A percentile compares a stretch with the other conserved stretches of the same genome.
These are phyloP conservation scores for Trifolium repens DNA, from an alignment of 306 rosid genomes.

Conservation along the genomic window DNA sequence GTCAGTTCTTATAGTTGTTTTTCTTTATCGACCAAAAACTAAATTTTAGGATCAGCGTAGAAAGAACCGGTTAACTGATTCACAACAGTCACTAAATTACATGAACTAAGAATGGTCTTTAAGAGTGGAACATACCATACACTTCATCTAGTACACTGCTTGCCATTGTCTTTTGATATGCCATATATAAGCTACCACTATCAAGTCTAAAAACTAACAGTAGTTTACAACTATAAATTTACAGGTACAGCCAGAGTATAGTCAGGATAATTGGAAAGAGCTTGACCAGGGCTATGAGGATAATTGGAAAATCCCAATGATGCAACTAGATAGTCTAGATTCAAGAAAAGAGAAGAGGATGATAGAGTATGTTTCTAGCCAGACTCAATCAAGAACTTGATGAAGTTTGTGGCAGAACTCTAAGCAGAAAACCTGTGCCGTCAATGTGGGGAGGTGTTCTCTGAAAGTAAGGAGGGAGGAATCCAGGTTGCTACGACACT, in stretches of 20 bases:
- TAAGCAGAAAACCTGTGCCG: background rate
- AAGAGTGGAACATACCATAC: too few relatives aligned
- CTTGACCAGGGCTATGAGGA: background rate
- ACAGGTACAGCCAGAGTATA: background rate
- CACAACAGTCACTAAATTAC: too few relatives aligned
- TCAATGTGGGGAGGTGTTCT: background rate
- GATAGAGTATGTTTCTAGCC: background rate
- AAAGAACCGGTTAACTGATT: background rate
- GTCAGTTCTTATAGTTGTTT: background rate
- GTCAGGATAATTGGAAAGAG: background rate
- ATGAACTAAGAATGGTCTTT: too few relatives aligned
- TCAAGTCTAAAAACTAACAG: background rate
- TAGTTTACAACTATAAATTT: too few relatives aligned
- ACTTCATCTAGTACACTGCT: too few relatives aligned
- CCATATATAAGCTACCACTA: background rate
- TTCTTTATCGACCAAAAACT: background rate
- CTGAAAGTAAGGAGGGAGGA: background rate
- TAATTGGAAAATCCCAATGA: background rate
- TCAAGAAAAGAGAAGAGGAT: slow-evolving; percentile 4
- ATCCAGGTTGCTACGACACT: background rate
- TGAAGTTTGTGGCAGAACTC: background rate
- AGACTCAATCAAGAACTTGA: background rate
- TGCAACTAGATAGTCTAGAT: background rate
- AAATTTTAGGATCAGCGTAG: background rate
- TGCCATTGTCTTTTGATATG: too few relatives aligned